These are phyloP conservation scores for Dictyostelium intermedium DNA, from an alignment of 78 protist species.

Conservation along the genomic window DNA sequence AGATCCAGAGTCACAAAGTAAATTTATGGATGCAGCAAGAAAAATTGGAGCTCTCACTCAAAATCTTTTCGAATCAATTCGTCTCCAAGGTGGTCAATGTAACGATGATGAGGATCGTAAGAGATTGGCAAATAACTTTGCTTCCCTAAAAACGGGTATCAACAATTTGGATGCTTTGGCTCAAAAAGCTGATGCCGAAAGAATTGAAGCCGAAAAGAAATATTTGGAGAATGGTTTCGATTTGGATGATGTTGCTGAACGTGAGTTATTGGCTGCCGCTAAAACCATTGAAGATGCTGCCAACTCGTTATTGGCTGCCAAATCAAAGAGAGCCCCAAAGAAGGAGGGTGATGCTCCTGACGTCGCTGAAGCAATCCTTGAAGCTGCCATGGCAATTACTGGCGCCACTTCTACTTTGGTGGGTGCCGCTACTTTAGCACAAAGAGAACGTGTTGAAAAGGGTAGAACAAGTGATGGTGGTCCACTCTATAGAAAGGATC, in stretches of 20 bases:
- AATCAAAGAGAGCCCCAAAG: slow-evolving; percentile 58
- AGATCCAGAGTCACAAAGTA: slow-evolving; percentile 32
- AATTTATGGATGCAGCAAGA: slow-evolving; percentile 67
- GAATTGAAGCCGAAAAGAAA: not conserved
- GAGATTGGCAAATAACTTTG: slow-evolving; percentile 1
- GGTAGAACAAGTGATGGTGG: slow-evolving; percentile 73
- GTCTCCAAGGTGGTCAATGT: slow-evolving; percentile 76
- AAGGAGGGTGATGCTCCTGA: slow-evolving; percentile 74
- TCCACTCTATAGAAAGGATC: slow-evolving; percentile 75
- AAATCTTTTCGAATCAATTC: slow-evolving; percentile 53
- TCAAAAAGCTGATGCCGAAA: slow-evolving; percentile 6
- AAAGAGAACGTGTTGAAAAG: slow-evolving; percentile 80
- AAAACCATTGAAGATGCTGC: slow-evolving; percentile 85
- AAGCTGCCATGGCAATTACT: slow-evolving; percentile 91
- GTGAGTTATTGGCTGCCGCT: slow-evolving; percentile 82
- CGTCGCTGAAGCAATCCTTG: slow-evolving; percentile 85
- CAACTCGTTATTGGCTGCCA: slow-evolving; percentile 53
- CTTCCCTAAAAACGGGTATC: slow-evolving; percentile 12
- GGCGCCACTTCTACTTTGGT: slow-evolving; percentile 84
- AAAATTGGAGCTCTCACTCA: slow-evolving; percentile 57
- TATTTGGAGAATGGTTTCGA: slow-evolving; percentile 63
- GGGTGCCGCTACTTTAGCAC: slow-evolving; percentile 86
- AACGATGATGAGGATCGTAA: slow-evolving; percentile 78
- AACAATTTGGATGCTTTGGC: slow-evolving; percentile 16
- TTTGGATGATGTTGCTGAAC: slow-evolving; percentile 79